phyloP scores from a whole-genome alignment of 164 flowering plant genomes.

The Litsea cubeba region DNA sequence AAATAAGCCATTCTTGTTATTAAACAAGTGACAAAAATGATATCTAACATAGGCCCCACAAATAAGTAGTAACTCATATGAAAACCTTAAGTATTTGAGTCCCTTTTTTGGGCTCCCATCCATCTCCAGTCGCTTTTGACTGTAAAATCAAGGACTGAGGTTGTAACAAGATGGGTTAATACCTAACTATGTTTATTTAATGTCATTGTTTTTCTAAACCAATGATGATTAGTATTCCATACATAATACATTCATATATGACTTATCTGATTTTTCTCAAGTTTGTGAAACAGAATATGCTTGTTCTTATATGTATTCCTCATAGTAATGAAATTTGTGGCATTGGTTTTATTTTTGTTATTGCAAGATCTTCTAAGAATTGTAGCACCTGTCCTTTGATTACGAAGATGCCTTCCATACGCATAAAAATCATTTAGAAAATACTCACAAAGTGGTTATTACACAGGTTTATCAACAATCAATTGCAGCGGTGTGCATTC shows the following conservation, averaged over 20 bases:
- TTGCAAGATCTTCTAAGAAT: too few species aligned
- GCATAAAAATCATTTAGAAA: background rate
- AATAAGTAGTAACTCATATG: background rate
- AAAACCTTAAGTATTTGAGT: background rate
- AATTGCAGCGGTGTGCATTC: slow-evolving; percentile 77
- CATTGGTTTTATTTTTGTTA: background rate
- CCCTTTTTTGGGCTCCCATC: background rate
- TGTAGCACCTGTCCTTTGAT: background rate
- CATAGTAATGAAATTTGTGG: background rate
- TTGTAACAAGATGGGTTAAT: background rate
- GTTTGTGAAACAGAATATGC: too few species aligned
- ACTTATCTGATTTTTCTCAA: background rate
- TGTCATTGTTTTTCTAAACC: background rate
- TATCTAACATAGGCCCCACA: background rate
- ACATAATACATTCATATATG: background rate
- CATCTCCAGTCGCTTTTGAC: background rate
- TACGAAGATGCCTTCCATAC: too few species aligned
- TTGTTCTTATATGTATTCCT: background rate
- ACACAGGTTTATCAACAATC: slow-evolving; percentile 90
- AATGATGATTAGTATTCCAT: background rate
- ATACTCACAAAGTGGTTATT: slow-evolving; percentile 7
- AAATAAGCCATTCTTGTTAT: background rate
- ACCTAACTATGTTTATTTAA: background rate
- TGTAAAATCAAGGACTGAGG: too few species aligned
- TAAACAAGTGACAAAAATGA: background rate